Percentiles rank a stretch among this genome's conserved stretches.
These are phyloP conservation scores for Ceratobasidium sp. DNA, from an alignment of 1,284 basidiomycete genomes.

Conservation along the genomic window DNA sequence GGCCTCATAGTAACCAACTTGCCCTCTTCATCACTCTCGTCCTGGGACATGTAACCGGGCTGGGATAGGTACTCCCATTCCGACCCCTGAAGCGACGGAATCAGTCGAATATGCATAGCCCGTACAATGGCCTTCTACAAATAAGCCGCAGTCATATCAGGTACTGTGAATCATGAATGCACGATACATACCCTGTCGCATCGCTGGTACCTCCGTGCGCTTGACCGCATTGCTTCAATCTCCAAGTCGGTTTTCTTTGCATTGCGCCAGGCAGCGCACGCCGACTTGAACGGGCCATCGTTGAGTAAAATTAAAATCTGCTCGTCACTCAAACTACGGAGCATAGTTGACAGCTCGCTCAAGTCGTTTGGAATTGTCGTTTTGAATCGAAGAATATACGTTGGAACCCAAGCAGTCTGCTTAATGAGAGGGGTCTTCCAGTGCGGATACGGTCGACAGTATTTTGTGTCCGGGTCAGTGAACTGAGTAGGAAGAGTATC, in stretches of 20 bases:
- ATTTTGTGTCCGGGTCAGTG: background rate
- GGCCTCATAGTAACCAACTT: background rate
- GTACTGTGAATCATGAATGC: background rate
- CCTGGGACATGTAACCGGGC: background rate
- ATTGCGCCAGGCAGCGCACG: background rate
- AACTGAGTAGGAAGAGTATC: slow-evolving; percentile 10
- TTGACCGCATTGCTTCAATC: background rate
- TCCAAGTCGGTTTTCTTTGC: slow-evolving; percentile 1
- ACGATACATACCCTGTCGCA: background rate
- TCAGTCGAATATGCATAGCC: background rate
- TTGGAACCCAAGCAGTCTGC: slow-evolving; percentile 6
- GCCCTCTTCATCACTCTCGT: background rate
- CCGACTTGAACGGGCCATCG: slow-evolving; percentile 7
- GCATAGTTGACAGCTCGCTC: background rate
- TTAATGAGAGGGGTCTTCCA: slow-evolving; percentile 2
- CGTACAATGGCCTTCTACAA: background rate
- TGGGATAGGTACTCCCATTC: slow-evolving; percentile 1
- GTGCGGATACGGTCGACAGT: slow-evolving; percentile 2
- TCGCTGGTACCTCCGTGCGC: background rate
- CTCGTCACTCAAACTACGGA: background rate
- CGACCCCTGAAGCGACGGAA: background rate
- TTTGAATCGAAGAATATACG: background rate
- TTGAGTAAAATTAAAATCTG: background rate
- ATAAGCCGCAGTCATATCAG: background rate
- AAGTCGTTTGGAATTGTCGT: slow-evolving; percentile 17